Evolutionary conservation across 257 asterid species (phyloP).

Genomic region (Haberlea rhodopensis): DNA sequence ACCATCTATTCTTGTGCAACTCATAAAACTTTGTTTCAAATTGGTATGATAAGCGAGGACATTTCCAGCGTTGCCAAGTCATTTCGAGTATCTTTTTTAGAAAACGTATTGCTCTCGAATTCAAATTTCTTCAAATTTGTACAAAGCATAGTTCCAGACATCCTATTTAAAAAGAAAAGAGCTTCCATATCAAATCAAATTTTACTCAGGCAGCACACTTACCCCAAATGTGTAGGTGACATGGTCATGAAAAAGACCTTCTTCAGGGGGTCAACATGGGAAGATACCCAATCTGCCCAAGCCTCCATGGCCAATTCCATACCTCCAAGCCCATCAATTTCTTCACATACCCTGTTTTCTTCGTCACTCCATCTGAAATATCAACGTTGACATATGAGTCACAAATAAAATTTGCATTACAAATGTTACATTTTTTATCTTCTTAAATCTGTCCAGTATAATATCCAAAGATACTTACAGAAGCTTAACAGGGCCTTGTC

Average conservation of each 20-base stretch:
- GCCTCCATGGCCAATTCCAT: slow-evolving; percentile 94
- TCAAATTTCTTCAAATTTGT: background rate
- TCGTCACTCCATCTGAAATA: slow-evolving; percentile 72
- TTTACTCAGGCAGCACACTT: slow-evolving; percentile 25
- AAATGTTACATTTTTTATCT: too few species aligned
- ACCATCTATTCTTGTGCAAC: background rate
- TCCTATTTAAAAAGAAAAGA: background rate
- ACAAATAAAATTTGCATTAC: background rate
- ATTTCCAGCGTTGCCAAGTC: too few species aligned
- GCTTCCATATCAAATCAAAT: background rate
- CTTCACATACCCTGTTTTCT: slow-evolving; percentile 65
- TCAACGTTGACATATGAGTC: background rate
- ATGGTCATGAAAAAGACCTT: slow-evolving; percentile 82
- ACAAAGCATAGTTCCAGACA: background rate
- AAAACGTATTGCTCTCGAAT: background rate
- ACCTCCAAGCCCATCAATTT: slow-evolving; percentile 68
- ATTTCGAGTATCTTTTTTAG: background rate
- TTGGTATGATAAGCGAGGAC: background rate
- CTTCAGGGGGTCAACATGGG: slow-evolving; percentile 52
- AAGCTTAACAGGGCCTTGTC: slow-evolving; percentile 78
- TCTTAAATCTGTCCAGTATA: background rate
- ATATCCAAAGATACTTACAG: slow-evolving; percentile 45
- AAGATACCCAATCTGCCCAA: slow-evolving; percentile 84
- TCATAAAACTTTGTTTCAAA: background rate
- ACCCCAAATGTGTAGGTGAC: slow-evolving; percentile 92